These are phyloP conservation scores for Cladobotryum mycophilum DNA, from an alignment of 2,329 filamentous ascomycete species.

Conservation along the genomic window DNA sequence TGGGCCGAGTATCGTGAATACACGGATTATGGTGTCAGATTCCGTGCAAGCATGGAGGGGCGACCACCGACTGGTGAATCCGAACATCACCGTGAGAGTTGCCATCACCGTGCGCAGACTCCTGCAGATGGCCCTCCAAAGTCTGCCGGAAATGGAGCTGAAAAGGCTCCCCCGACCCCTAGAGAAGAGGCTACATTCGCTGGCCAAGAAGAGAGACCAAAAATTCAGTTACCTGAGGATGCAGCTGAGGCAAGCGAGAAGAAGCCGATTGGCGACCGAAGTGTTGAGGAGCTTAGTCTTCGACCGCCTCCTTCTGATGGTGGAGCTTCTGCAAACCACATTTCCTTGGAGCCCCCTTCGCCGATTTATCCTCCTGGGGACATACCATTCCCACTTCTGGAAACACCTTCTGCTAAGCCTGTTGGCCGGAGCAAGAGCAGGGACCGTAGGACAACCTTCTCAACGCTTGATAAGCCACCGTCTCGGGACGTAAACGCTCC, in stretches of 20 bases:
- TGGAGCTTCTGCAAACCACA: constrained; percentile 19
- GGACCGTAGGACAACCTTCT: constrained; percentile 52
- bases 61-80: constrained; percentile 47
- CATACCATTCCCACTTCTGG: constrained; percentile 42
- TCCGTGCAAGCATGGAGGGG: constrained; percentile 60
- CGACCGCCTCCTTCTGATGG: constrained; percentile 18
- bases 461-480: constrained; percentile 43
- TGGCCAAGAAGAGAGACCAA: constrained; percentile 23
- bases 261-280: constrained; percentile 2
- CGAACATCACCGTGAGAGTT: constrained; percentile 35
- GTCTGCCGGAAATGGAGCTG: constrained; percentile 23
- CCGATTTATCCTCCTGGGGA: constrained; percentile 38
- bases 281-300: constrained; percentile 2
- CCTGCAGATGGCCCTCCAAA: constrained; percentile 34
- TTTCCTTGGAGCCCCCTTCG: constrained; percentile 24
- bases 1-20: constrained; percentile 93
- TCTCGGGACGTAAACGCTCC: constrained; percentile 27
- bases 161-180: constrained; percentile 23
- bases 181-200: constrained; percentile 16
- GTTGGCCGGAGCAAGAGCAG: constrained; percentile 34
- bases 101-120: constrained; percentile 23
- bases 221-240: constrained; percentile 24
- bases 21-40: constrained; percentile 67
- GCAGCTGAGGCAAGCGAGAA: constrained; percentile 30
- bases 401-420: constrained; percentile 28